Evolutionary conservation across 164 flowering plant species (phyloP).

Genomic region (Vitis cinerea): DNA sequence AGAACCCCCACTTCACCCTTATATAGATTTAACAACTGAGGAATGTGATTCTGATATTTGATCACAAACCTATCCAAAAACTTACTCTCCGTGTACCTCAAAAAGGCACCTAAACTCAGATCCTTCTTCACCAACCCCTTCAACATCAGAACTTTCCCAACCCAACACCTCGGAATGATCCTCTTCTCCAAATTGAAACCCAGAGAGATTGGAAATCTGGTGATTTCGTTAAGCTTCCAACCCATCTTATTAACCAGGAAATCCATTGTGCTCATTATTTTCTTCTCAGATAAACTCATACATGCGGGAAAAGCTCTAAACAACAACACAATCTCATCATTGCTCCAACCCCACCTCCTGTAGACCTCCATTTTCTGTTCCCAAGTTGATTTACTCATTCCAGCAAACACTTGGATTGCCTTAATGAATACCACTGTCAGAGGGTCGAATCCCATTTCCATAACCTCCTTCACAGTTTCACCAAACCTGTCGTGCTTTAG

Average conservation of each 20-base stretch:
- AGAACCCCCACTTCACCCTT: no score
- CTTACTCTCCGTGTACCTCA: not conserved
- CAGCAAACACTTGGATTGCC: no score
- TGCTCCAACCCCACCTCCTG: no score
- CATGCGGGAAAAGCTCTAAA: slow-evolving; percentile 2
- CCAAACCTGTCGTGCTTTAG: not conserved
- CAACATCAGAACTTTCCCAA: slow-evolving; percentile 1
- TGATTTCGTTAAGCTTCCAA: slow-evolving; percentile 1
- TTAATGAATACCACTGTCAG: no score
- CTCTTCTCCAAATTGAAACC: slow-evolving; percentile 18
- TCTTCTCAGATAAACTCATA: slow-evolving; percentile 22
- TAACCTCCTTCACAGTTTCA: no score
- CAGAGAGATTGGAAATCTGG: slow-evolving; percentile 8
- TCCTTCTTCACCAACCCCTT: slow-evolving; percentile 15
- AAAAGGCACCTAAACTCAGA: not conserved
- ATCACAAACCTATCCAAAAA: no score
- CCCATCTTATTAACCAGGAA: slow-evolving; percentile 21
- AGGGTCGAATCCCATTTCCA: no score
- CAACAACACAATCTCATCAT: slow-evolving; percentile 1
- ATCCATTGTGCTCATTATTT: slow-evolving; percentile 15
- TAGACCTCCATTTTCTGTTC: no score
- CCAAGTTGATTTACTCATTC: no score
- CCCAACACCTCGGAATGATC: slow-evolving; percentile 16
- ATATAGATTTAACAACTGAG: no score
- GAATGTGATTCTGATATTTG: no score